phyloP scores from a whole-genome alignment of 345 rosid genomes.

The Linum trigynum region DNA sequence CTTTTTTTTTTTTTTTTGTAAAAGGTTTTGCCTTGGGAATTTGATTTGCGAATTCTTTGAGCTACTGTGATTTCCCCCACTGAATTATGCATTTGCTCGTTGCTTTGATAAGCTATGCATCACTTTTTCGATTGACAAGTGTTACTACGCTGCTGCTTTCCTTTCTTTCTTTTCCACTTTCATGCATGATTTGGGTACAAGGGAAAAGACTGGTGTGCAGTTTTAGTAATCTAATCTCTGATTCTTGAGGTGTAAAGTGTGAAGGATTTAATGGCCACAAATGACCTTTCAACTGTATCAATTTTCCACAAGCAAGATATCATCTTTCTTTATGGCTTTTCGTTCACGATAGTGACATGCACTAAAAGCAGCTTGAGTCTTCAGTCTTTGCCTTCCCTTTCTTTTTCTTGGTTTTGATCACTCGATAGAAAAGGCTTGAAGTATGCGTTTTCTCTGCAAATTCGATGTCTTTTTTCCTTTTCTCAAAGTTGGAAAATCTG shows the following conservation, averaged over 20 bases:
- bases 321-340: not conserved
- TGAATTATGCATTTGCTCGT: not conserved
- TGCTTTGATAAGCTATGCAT: no score
- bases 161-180: not conserved
- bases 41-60: not conserved
- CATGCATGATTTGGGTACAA: not conserved
- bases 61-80: not conserved
- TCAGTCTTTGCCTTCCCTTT: no score
- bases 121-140: no score
- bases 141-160: not conserved
- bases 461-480: no score
- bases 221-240: not conserved
- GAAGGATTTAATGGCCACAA: no score
- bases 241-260: no score
- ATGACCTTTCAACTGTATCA: no score
- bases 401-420: no score
- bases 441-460: no score
- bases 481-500: no score
- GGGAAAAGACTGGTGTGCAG: not conserved
- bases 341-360: not conserved
- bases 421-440: no score
- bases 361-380: not conserved
- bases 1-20: no score
- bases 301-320: not conserved
- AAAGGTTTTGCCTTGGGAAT: not conserved